Evolutionary conservation across 768 basidiomycete species (phyloP).

Genomic region (Pluteus cervinus): DNA sequence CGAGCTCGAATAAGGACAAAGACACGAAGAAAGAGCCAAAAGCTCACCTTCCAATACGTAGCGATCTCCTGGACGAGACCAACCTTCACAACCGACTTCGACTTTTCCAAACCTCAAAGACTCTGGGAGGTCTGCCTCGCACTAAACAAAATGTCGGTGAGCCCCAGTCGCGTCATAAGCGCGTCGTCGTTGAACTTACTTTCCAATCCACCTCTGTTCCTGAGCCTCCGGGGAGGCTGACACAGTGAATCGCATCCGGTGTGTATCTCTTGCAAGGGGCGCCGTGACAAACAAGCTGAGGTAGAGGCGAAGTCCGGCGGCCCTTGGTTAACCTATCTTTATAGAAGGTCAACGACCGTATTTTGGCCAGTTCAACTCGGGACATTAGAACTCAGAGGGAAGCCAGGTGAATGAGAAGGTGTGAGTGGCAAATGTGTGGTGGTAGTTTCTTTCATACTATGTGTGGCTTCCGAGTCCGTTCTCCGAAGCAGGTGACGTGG

Average conservation of each 20-base stretch:
- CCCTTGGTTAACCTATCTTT: constrained; percentile 57
- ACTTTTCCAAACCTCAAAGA: constrained; percentile 79
- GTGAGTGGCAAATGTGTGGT: too few species aligned
- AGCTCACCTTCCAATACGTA: constrained; percentile 76
- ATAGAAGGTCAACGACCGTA: constrained; percentile 77
- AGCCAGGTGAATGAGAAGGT: too few species aligned
- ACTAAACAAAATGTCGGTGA: constrained; percentile 36
- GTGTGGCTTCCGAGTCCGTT: too few species aligned
- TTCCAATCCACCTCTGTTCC: constrained; percentile 90
- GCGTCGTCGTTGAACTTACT: constrained; percentile 32
- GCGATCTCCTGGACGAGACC: constrained; percentile 74
- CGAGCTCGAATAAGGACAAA: not conserved
- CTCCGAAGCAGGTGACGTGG: too few species aligned
- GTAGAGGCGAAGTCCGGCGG: constrained; percentile 61
- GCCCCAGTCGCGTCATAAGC: not conserved
- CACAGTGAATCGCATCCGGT: constrained; percentile 83
- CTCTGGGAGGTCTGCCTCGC: constrained; percentile 85
- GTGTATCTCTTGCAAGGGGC: constrained; percentile 70
- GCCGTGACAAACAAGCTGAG: constrained; percentile 79
- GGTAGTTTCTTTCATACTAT: too few species aligned
- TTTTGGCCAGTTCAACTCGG: constrained; percentile 63
- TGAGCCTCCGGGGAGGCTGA: constrained; percentile 63
- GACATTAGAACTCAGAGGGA: too few species aligned
- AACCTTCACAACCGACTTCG: constrained; percentile 88
- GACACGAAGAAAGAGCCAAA: not conserved